Base-by-base conservation (phyloP, 1,139 yeast genomes). In the Candida dubliniensis region DNA sequence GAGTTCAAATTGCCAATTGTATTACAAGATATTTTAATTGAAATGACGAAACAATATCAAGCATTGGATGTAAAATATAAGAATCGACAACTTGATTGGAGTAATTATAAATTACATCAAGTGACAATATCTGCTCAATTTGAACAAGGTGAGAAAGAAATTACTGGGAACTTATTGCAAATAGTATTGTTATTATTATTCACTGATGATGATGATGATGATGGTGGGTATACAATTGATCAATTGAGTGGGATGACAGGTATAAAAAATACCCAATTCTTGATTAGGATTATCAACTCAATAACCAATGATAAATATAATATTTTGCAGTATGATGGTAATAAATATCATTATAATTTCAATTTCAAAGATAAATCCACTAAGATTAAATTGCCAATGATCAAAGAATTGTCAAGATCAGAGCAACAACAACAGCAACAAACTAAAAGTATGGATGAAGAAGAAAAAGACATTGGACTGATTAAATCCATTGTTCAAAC, bases 131-230 rank as follows among this genome's bases (percentile, higher is more conserved):
- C 45, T 2, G 70, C 61, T 0, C 42, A 53, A n/a, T 72, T 69
- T 42, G 50, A 54, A 1, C 44, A 51, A 4, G 75, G 74, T 0
- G 45, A 53, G 2, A 71, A 69, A 44, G 76, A 70, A 33, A 56
- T 74, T 18, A 50, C 52, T 1, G 61, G 71, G 8, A 73, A 73
- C 48, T 49, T 73, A 34, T 57, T 68, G 12, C 79, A 74, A 51
- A 77, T 76, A 0, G 50, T 59, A 1, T 60, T 73, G 0, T 51
- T 73, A 1, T 46, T 66, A 13, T 45, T 64, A 18, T 73, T 71
- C 45, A 64, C 66, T 33, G 60, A 61, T 0, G 25, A 34, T 1
- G 61, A 64, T 10, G 25, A 35, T 2, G 60, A 63, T 10, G 25
- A 35, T 2, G 60, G 63, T n/a, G 29, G 30, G 3, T 53, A 57